These are phyloP conservation scores for Penicillium brasilianum DNA, from an alignment of 2,329 filamentous ascomycete species.

Conservation along the genomic window DNA sequence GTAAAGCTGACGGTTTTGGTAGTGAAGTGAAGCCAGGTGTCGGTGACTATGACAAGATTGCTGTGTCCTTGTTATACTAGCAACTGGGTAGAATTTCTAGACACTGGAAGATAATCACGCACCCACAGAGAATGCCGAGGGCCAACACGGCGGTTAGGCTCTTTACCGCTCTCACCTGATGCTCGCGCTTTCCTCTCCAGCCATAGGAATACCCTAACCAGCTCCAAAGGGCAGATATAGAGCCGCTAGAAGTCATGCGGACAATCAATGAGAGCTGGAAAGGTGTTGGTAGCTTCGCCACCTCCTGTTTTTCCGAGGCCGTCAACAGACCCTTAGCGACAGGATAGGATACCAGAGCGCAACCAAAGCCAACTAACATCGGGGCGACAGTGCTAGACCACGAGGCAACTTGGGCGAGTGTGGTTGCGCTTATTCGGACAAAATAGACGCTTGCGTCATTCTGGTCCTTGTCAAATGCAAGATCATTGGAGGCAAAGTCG, in stretches of 20 bases:
- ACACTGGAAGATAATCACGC: neutral
- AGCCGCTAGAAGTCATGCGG: conserved; percentile 1
- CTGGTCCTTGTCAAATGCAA: neutral
- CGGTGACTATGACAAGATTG: neutral
- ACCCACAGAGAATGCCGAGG: neutral
- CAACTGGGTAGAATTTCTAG: neutral
- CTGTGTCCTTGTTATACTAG: neutral
- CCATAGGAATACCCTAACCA: neutral
- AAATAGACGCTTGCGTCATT: neutral
- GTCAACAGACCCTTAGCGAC: neutral
- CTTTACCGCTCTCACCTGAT: neutral
- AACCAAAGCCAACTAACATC: neutral
- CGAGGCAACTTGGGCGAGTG: neutral
- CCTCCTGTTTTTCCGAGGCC: neutral
- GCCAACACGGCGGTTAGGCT: neutral
- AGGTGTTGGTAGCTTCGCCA: neutral
- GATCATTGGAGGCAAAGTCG: neutral
- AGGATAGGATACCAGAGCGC: neutral
- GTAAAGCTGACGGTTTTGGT: neutral
- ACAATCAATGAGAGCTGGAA: conserved; percentile 1
- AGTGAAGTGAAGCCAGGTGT: neutral
- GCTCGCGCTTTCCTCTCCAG: neutral
- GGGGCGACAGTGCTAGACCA: conserved; percentile 1
- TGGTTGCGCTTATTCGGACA: neutral
- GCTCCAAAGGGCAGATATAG: neutral